A percentile compares a stretch with the other conserved stretches of the same genome.
phyloP scores from a whole-genome alignment of 2,329 filamentous ascomycete species.

The Trichoderma sp. region DNA sequence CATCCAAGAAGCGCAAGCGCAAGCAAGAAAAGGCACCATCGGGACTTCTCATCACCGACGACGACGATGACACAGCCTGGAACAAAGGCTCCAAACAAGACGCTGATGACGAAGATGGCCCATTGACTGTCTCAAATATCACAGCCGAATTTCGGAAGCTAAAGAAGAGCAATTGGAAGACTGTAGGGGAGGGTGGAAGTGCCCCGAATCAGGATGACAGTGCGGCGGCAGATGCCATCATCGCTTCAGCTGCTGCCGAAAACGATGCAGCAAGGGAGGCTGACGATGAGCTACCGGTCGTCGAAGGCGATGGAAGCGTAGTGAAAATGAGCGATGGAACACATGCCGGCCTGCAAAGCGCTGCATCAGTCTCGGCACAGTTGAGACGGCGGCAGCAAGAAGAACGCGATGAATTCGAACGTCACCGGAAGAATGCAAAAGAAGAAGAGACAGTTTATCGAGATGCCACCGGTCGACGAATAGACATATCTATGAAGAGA shows the following conservation, averaged over 20 bases:
- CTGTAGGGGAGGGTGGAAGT: slow-evolving; percentile 50
- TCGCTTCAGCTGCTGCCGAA: slow-evolving; percentile 70
- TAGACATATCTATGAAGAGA: slow-evolving; percentile 87
- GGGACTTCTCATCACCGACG: slow-evolving; percentile 64
- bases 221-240: slow-evolving; percentile 68
- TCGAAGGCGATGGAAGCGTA: slow-evolving; percentile 47
- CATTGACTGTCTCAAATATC: slow-evolving; percentile 49
- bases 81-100: slow-evolving; percentile 38
- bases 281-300: slow-evolving; percentile 49
- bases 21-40: slow-evolving; percentile 47
- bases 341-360: slow-evolving; percentile 81
- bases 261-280: slow-evolving; percentile 49
- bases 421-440: slow-evolving; percentile 41
- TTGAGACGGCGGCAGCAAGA: slow-evolving; percentile 64
- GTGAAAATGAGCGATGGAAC: slow-evolving; percentile 83
- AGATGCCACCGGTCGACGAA: slow-evolving; percentile 89
- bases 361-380: slow-evolving; percentile 71
- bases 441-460: slow-evolving; percentile 87
- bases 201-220: slow-evolving; percentile 39
- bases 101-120: slow-evolving; percentile 55
- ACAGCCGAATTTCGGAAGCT: slow-evolving; percentile 66
- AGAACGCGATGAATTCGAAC: slow-evolving; percentile 55
- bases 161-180: slow-evolving; percentile 81
- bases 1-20: slow-evolving; percentile 63
- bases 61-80: slow-evolving; percentile 61